Evolutionary conservation across 257 asterid species (phyloP), one percentile per base, ranked within the genome.

Genomic region (Nicotiana benthamiana): DNA sequence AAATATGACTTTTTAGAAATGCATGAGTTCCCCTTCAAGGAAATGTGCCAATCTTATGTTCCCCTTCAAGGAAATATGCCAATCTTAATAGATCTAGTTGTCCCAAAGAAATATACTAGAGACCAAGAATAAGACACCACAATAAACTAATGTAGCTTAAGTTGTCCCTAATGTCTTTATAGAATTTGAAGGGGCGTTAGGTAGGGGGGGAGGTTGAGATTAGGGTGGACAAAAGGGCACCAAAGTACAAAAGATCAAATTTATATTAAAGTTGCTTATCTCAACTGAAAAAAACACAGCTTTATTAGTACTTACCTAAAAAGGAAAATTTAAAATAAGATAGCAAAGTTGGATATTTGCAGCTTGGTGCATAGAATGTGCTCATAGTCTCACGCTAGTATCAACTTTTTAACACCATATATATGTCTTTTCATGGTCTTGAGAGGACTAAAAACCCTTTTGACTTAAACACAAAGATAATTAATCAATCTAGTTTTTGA

Each of bases 361-460:
- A 78, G 77, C 48, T 82, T 83, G 83, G 89, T 85, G 91, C 89
- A 82, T 84, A 79, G 85, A 86, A 84, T 84, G 90, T 90, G 90
- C 72, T 53, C 28, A 22, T 59, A 22, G 3, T 27, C 16, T 64
- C 30, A 24, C 16, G 16, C 17, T 59, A 20, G 32, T 77, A 43
- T 17, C 20, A 30, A 6, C 52, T 7, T 77, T 77, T 77, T 48
- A 54, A 40, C 52, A 75, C 57, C 77, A 77, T 40, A 1, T 40
- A 40, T 40, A 40, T 40, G 79, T 80, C 83, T 80, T 75, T 64
- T 80, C 79, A 56, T 53, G 79, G 27, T 75, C 79, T 18, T 75
- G 75, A 83, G 82, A 79, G 63, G 75, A 27, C 80, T 13, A 51
- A 22, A 77, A 11, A 28, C 75, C 52, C 79, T 30, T 7, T 68